Percentiles rank a stretch among this genome's conserved stretches.
Evolutionary conservation across 768 basidiomycete species (phyloP).

Genomic region (Lentinula lateritia): DNA sequence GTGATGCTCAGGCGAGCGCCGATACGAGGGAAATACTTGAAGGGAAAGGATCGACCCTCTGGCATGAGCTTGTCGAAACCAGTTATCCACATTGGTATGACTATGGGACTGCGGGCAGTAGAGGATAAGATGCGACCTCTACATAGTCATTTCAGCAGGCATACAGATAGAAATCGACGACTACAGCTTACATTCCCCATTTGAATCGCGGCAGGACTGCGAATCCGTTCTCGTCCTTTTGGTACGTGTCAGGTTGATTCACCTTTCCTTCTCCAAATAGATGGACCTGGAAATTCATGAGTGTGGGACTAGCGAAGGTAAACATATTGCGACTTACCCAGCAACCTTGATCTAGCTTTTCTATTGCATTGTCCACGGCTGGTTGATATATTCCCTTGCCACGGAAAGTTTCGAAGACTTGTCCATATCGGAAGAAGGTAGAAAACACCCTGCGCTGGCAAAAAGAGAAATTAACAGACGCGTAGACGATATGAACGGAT

Average conservation of each 20-base stretch:
- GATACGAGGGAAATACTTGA: constrained; percentile 61
- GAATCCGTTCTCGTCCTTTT: constrained; percentile 32
- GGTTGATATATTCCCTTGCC: constrained; percentile 88
- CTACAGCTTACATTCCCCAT: constrained; percentile 80
- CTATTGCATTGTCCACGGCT: constrained; percentile 79
- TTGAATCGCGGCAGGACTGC: constrained; percentile 72
- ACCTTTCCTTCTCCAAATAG: constrained; percentile 89
- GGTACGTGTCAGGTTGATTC: constrained; percentile 61
- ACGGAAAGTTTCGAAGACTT: constrained; percentile 88
- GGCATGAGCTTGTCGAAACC: constrained; percentile 92
- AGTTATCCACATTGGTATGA: constrained; percentile 95
- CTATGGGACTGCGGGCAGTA: constrained; percentile 52
- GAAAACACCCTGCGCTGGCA: constrained; percentile 64
- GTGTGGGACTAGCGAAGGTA: neutral
- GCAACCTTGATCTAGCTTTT: constrained; percentile 71
- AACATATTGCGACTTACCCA: constrained; percentile 59
- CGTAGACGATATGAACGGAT: constrained; percentile 1
- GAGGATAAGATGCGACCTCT: constrained; percentile 82
- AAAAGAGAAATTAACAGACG: neutral
- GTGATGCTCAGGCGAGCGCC: constrained; percentile 66
- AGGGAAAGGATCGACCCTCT: constrained; percentile 71
- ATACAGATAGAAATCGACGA: constrained; percentile 1
- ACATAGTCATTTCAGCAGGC: neutral
- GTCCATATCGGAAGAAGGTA: constrained; percentile 81
- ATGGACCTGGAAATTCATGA: constrained; percentile 59